A percentile compares a stretch with the other conserved stretches of the same genome.
Conservation (phyloP, 2,329 filamentous ascomycete genomes). For the Nigrospora osmanthi region DNA sequence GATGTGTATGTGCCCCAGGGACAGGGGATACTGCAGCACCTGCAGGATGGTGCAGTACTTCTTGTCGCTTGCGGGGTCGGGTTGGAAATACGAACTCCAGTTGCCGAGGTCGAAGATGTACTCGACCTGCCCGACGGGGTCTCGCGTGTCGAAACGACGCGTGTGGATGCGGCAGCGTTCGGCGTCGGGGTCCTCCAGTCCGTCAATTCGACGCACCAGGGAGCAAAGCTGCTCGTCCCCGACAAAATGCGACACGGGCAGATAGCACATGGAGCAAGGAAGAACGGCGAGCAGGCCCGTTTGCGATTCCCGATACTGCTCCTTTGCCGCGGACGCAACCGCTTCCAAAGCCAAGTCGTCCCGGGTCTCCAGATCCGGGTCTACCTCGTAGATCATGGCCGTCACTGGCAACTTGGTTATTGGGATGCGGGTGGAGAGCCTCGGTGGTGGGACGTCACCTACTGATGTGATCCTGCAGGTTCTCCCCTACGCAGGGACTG, state of each 20-base stretch:
- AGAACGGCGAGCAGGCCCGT: conserved; percentile 30
- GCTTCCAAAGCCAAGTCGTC: conserved; percentile 28
- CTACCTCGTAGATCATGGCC: conserved; percentile 35
- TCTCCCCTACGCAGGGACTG: conserved; percentile 36
- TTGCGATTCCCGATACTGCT: conserved; percentile 16
- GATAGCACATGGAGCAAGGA: conserved; percentile 32
- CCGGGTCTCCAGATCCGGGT: conserved; percentile 27
- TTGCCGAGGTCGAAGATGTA: conserved; percentile 41
- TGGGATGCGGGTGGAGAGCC: too few relatives aligned
- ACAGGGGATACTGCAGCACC: conserved; percentile 44
- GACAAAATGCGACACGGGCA: conserved; percentile 28
- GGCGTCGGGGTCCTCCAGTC: conserved; percentile 11
- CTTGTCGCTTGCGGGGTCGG: conserved; percentile 19
- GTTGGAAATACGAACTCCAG: conserved; percentile 30
- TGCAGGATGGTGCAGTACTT: conserved; percentile 40
- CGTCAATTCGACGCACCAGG: conserved; percentile 11
- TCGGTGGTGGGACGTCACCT: neutral
- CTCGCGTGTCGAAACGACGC: conserved; percentile 21
- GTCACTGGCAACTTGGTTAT: conserved; percentile 4
- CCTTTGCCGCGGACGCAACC: conserved; percentile 18
- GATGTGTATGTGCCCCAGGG: conserved; percentile 39
- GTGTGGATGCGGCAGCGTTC: conserved; percentile 17
- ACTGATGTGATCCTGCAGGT: conserved; percentile 37
- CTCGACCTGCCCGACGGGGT: conserved; percentile 35
- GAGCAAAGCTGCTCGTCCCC: conserved; percentile 12